Conservation (phyloP, 1,139 yeast genomes). For the Chernovozyma aurita region DNA sequence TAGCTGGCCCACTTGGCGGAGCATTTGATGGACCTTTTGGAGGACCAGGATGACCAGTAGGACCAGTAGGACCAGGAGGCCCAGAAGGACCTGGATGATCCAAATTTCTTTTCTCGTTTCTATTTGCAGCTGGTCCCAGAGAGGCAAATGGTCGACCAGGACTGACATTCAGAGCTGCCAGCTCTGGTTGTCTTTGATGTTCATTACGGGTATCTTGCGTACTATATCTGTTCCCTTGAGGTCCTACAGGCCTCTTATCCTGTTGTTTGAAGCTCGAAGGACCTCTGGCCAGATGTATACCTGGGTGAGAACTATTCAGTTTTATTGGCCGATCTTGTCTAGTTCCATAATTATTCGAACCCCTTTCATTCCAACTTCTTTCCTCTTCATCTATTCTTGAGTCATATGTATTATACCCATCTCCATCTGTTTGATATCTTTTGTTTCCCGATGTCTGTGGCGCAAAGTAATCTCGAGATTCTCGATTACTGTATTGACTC, state of each 20-base stretch:
- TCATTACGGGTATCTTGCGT: not conserved
- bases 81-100: not conserved
- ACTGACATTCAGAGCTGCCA: not conserved
- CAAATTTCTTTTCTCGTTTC: no score
- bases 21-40: not conserved
- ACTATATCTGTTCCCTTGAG: not conserved
- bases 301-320: not conserved
- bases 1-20: not conserved
- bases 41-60: not conserved
- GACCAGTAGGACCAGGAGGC: not conserved
- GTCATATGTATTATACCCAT: not conserved
- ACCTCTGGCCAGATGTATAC: not conserved
- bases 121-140: not conserved
- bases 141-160: not conserved
- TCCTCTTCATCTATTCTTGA: not conserved
- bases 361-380: constrained; percentile 4
- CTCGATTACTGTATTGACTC: constrained; percentile 4
- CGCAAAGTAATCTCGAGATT: constrained; percentile 5
- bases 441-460: not conserved
- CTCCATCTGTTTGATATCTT: constrained; percentile 4
- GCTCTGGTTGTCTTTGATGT: not conserved
- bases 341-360: not conserved
- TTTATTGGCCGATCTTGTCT: not conserved
- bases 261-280: not conserved
- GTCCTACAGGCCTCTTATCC: not conserved